phyloP scores from a whole-genome alignment of 805 yeast species.

The Myxozyma sirexii region DNA sequence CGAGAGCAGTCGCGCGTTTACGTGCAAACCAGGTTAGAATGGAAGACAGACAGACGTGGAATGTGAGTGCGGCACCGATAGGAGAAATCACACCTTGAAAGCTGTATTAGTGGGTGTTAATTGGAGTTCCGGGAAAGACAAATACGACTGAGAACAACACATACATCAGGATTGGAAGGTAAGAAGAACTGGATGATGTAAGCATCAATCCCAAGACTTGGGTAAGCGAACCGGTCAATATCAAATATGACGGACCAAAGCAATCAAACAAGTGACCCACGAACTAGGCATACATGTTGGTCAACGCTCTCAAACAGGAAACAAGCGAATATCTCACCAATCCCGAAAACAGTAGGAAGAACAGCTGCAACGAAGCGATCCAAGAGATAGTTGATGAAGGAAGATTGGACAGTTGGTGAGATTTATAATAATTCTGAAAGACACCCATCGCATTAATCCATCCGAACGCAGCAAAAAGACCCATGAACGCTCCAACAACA shows the following conservation, averaged over 20 bases:
- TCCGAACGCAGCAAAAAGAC: conserved; percentile 63
- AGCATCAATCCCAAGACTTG: conserved; percentile 41
- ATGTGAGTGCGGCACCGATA: conserved; percentile 48
- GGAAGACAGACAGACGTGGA: conserved; percentile 50
- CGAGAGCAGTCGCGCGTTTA: conserved; percentile 50
- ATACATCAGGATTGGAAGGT: conserved; percentile 54
- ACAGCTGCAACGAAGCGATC: conserved; percentile 42
- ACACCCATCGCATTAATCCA: conserved; percentile 40
- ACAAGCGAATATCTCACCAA: conserved; percentile 9
- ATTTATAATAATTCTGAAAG: conserved; percentile 36
- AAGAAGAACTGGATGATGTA: conserved; percentile 44
- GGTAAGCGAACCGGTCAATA: conserved; percentile 34
- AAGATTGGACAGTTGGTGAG: conserved; percentile 27
- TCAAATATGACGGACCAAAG: conserved; percentile 20
- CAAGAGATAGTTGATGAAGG: conserved; percentile 40
- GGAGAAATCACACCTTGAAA: conserved; percentile 54
- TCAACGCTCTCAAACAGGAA: background rate
- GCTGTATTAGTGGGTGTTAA: conserved; percentile 55
- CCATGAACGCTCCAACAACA: conserved; percentile 57
- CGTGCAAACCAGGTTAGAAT: conserved; percentile 51
- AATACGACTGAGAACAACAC: conserved; percentile 48
- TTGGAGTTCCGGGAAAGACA: conserved; percentile 47
- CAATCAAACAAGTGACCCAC: conserved; percentile 31
- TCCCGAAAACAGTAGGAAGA: conserved; percentile 35
- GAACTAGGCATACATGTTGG: conserved; percentile 11